Evolutionary conservation across 768 basidiomycete genomes (phyloP).

Genomic region (Tricholoma sp.): DNA sequence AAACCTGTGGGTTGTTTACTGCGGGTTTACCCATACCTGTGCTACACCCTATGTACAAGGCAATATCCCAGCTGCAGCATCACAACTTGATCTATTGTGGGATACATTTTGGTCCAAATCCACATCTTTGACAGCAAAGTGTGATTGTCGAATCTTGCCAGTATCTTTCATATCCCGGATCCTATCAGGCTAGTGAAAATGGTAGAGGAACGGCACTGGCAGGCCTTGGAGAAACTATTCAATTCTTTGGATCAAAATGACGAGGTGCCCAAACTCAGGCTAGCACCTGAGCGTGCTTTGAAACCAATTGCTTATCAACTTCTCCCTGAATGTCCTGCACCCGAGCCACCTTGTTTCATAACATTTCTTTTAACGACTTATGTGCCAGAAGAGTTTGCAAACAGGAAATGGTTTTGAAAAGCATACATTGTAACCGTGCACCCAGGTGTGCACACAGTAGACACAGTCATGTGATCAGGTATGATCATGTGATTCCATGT

Average conservation of each 20-base stretch:
- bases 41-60: too few species aligned
- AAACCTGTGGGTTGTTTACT: too few species aligned
- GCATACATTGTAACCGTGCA: too few species aligned
- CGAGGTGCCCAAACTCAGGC: slow-evolving; percentile 1
- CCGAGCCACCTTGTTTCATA: slow-evolving; percentile 11
- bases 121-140: slow-evolving; percentile 32
- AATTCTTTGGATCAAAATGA: slow-evolving; percentile 11
- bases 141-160: slow-evolving; percentile 24
- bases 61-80: too few species aligned
- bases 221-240: slow-evolving; percentile 22
- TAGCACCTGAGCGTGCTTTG: slow-evolving; percentile 1
- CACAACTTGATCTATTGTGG: too few species aligned
- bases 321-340: slow-evolving; percentile 7
- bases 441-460: too few species aligned
- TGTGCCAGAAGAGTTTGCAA: not conserved
- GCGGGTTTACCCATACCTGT: too few species aligned
- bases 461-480: too few species aligned
- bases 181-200: slow-evolving; percentile 15
- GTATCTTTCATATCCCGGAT: slow-evolving; percentile 16
- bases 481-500: too few species aligned
- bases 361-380: not conserved
- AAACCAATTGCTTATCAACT: not conserved
- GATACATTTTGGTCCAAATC: slow-evolving; percentile 21
- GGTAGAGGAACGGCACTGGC: slow-evolving; percentile 24
- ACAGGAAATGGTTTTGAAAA: not conserved